Evolutionary conservation across 345 rosid genomes (phyloP), one percentile per base, ranked within the genome.

Genomic region (Populus ilicifolia): DNA sequence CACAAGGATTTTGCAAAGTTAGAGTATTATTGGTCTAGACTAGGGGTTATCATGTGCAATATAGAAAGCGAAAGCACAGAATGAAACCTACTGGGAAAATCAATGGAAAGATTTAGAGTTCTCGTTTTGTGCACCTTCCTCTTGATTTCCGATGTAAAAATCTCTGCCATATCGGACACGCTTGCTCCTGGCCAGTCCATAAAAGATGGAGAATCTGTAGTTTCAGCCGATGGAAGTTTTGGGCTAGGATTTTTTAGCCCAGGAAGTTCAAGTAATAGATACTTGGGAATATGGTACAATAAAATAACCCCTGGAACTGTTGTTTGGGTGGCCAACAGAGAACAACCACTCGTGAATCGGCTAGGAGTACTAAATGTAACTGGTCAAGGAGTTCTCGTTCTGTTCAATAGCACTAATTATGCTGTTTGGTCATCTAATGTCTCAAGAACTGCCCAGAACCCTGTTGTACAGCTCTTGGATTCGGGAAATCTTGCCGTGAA

Each of bases 391-490:
- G 17, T 41, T 39, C 48, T 69, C 12, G 33, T n/a, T 5, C 72
- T 69, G 29, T 41, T 20, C 54, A 69, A 69, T 23, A 23, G 72
- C 1, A 69, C 72, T 41, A 39, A 36, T 6, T 12, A 69, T 43
- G 72, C 27, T 69, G 54, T 69, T 13, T 69, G 72, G 72, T 39
- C 50, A n/a, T 69, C 72, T 8, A 69, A 69, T 69, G 44, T 39
- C 52, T 3, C 72, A 21, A 39, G 50, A 69, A 11, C 29, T 8
- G 72, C 52, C 48, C 25, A 5, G 72, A 69, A 69, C 44, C 72
- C 72, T 69, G 72, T 69, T 69, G 72, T 69, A 12, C 52, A 17
- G 72, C 72, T 69, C 46, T 23, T 69, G 20, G 72, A 41, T 44
- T 69, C 72, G 1, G 52, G 72, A 69, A 69, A 69, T n/a, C 72